These are phyloP conservation scores for Aphanocladium album DNA, from an alignment of 2,329 filamentous ascomycete species.

Conservation along the genomic window DNA sequence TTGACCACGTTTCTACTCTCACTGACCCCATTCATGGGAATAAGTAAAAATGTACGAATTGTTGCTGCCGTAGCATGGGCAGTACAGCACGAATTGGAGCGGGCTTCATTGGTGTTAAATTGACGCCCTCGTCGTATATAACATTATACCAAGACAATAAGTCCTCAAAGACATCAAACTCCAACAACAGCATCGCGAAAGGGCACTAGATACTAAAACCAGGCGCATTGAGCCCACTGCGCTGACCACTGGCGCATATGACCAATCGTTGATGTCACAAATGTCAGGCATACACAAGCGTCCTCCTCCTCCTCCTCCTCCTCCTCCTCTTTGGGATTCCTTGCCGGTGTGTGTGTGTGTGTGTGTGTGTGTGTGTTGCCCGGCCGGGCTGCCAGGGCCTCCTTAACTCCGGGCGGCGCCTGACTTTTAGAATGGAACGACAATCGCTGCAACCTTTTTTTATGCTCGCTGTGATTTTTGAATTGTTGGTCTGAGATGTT, in stretches of 20 bases:
- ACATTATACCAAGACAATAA: neutral
- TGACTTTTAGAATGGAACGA: neutral
- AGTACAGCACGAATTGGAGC: neutral
- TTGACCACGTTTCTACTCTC: too few species aligned
- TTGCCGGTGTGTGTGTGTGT: too few species aligned
- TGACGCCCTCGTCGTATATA: neutral
- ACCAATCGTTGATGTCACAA: constrained; percentile 2
- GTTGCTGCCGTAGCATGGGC: neutral
- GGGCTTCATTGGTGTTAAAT: neutral
- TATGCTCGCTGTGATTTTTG: neutral
- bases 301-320: too few species aligned
- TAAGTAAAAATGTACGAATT: too few species aligned
- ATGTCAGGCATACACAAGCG: neutral
- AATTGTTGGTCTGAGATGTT: neutral
- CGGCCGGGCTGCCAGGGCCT: neutral
- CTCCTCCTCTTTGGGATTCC: neutral
- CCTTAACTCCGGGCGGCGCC: constrained; percentile 4
- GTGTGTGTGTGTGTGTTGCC: neutral
- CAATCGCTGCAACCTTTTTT: neutral
- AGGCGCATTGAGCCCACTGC: neutral
- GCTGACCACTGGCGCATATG: neutral
- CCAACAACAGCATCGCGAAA: neutral
- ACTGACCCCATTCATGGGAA: too few species aligned
- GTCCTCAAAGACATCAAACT: neutral
- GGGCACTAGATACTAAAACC: neutral